Evolutionary conservation across 176 grass and related monocot species (phyloP).

Genomic region (Eragrostis curvula): DNA sequence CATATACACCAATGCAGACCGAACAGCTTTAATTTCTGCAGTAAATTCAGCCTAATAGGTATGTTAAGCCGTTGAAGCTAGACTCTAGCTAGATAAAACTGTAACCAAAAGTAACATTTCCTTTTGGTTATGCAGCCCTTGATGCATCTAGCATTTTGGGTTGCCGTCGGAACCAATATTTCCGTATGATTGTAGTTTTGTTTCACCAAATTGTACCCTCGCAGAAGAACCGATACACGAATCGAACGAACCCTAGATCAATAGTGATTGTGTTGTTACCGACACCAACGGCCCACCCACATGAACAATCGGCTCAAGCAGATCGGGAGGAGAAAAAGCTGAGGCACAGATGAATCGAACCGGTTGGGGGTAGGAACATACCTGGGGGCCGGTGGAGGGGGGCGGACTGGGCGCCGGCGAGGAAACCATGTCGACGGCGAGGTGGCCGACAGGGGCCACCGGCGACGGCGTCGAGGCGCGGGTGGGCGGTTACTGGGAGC

Average conservation of each 20-base stretch:
- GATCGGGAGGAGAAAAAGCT: neutral
- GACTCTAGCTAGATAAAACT: neutral
- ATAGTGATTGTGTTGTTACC: neutral
- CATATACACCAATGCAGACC: slow-evolving; percentile 16
- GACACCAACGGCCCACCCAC: neutral
- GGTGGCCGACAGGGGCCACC: neutral
- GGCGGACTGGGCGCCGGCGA: neutral
- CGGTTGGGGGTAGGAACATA: neutral
- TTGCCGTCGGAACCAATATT: neutral
- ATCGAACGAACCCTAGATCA: slow-evolving; percentile 8
- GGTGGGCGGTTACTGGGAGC: no score
- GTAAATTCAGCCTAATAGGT: slow-evolving; percentile 9
- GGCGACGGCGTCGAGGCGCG: neutral
- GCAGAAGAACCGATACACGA: neutral
- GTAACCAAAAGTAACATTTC: neutral
- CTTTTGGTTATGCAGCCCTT: neutral
- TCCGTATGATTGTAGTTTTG: neutral
- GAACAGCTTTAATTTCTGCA: neutral
- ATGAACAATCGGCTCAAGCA: neutral
- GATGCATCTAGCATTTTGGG: neutral
- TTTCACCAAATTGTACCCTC: neutral
- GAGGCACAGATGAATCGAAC: neutral
- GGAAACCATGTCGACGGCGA: slow-evolving; percentile 19
- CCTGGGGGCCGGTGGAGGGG: slow-evolving; percentile 35
- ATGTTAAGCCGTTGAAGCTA: neutral